Evolutionary conservation across 2,329 filamentous ascomycete species (phyloP), one percentile per base, ranked within the genome.

Genomic region (Tolypocladium guangdongense): DNA sequence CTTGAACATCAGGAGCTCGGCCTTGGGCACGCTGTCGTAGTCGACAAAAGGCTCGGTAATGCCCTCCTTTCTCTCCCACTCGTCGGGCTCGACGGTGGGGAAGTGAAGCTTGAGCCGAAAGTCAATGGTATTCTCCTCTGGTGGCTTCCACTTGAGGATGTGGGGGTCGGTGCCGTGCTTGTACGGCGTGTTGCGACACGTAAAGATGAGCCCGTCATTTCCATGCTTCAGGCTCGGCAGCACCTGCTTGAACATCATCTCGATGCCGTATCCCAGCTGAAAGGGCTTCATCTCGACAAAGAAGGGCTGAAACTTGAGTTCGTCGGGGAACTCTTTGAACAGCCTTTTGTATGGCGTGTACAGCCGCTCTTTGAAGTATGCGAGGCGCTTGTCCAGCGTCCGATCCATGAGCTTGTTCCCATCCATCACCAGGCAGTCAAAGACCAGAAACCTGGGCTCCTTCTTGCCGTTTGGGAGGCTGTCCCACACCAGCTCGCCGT

Each of bases 91-190:
- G n/a, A 86, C 75, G 0, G 76, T 65, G 0, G 87, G 87, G 63
- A 96, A 97, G 14, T 80, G 76, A 45, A 99, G 78, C 51, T 81
- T 81, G 62, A 97, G 78, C 43, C 87, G 81, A 68, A 96, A 96
- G 68, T 99, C 93, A 60, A 99, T 83, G 0, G 90, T 95, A 73
- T 99, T 99, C 68, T 99, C 93, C 59, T 88, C 78, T 4, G 90
- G 89, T 0, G 92, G 90, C 71, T 99, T 99, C 93, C 93, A 99
- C 70, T 99, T 99, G 39, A 99, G 76, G 58, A 96, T 99, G 67
- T 96, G 86, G 50, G 82, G 82, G 69, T 99, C 93, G 14, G 93
- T 99, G 60, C 93, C 93, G 59, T 87, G 86, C 62, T 86, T 85
- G 74, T 99, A 99, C 11, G 86, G 80, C 20, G 88, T 90, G 62